Evolutionary conservation across 176 grass and related monocot genomes (phyloP).

Genomic region (Tuctoria greenei): DNA sequence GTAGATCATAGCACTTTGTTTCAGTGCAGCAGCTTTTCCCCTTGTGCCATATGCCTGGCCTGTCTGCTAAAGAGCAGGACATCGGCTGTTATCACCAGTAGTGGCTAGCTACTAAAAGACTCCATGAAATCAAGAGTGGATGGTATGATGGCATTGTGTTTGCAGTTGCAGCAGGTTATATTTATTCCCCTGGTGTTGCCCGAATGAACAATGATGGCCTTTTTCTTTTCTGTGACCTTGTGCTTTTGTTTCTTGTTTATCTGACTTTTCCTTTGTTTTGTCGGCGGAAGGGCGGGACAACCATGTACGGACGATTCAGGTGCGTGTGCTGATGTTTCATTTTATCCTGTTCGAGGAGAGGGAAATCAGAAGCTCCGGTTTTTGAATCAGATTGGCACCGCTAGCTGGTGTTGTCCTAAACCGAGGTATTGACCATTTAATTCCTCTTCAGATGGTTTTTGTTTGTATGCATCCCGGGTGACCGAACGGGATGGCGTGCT

Average conservation of each 20-base stretch:
- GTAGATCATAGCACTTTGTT: conserved; percentile 25
- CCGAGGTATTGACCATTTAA: no score
- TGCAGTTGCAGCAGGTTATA: not conserved
- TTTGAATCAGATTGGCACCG: no score
- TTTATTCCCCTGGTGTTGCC: conserved; percentile 18
- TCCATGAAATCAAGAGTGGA: conserved; percentile 7
- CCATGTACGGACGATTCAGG: conserved; percentile 23
- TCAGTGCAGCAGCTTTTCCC: conserved; percentile 20
- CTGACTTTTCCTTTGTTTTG: conserved; percentile 16
- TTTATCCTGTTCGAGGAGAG: not conserved
- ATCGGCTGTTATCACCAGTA: not conserved
- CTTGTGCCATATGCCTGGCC: conserved; percentile 26
- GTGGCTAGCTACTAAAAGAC: conserved; percentile 25
- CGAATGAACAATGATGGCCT: conserved; percentile 2
- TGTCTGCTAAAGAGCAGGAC: conserved; percentile 43
- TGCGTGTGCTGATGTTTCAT: not conserved
- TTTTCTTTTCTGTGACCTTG: not conserved
- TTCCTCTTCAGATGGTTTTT: no score
- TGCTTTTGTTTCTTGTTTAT: conserved; percentile 36
- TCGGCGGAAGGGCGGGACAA: conserved; percentile 15
- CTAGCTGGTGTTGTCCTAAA: not conserved
- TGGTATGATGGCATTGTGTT: not conserved
- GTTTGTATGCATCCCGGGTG: no score
- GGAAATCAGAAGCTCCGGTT: not conserved
- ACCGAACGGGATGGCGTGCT: no score